phyloP scores from a whole-genome alignment of 1,139 yeast species.

The Hanseniaspora gamundiae region DNA sequence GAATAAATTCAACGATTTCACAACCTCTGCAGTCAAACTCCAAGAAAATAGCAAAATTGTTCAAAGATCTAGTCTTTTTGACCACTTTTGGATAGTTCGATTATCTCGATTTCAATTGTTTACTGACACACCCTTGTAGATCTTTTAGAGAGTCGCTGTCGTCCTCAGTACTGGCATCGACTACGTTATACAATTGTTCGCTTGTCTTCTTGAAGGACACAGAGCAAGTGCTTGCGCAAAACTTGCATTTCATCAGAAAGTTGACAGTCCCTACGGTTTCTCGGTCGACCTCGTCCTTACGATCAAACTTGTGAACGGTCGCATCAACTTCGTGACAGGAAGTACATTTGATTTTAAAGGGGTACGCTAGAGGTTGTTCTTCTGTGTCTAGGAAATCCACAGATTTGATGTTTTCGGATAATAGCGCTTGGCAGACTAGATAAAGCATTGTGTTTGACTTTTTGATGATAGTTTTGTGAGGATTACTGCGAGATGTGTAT shows the following conservation, averaged over 20 bases:
- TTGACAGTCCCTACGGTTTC: conserved; percentile 69
- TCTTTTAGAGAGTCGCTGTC: conserved; percentile 7
- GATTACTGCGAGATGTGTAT: too few relatives aligned
- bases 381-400: conserved; percentile 42
- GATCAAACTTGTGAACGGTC: conserved; percentile 53
- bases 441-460: conserved; percentile 16
- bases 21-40: conserved; percentile 81
- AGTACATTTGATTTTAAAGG: conserved; percentile 63
- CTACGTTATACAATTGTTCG: conserved; percentile 27
- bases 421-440: conserved; percentile 15
- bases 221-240: conserved; percentile 23
- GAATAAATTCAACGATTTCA: conserved; percentile 55
- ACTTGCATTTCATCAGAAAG: conserved; percentile 61
- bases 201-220: conserved; percentile 17
- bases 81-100: conserved; percentile 10
- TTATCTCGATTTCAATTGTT: not conserved
- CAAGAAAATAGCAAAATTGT: conserved; percentile 35
- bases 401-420: conserved; percentile 21
- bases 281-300: conserved; percentile 41
- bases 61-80: conserved; percentile 20
- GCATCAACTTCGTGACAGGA: conserved; percentile 69
- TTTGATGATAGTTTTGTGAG: too few relatives aligned
- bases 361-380: conserved; percentile 56
- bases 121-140: conserved; percentile 20
- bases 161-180: conserved; percentile 20